A percentile compares a stretch with the other conserved stretches of the same genome.
Conservation (phyloP, 1,284 basidiomycete genomes). For the Phellopilus nigrolimitatus region DNA sequence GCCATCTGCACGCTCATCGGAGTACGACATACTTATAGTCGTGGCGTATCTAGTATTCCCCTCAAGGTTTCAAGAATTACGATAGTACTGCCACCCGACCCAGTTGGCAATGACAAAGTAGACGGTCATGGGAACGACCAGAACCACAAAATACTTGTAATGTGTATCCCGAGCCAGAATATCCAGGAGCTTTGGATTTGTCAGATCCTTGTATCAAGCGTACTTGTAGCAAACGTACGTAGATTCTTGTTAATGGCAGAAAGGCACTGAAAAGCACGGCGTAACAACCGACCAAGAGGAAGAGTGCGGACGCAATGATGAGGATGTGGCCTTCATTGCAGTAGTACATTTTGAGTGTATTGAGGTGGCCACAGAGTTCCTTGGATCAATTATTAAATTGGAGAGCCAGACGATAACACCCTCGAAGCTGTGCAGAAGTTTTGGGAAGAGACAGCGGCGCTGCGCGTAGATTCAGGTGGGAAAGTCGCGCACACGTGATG, state of each 20-base stretch:
- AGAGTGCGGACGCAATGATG: slow-evolving; percentile 41
- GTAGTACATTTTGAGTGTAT: slow-evolving; percentile 22
- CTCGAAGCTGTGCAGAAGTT: too few relatives aligned
- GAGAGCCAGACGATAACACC: too few relatives aligned
- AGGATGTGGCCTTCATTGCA: slow-evolving; percentile 46
- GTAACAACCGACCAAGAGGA: slow-evolving; percentile 58
- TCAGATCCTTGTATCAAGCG: slow-evolving; percentile 10
- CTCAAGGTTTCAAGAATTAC: slow-evolving; percentile 56
- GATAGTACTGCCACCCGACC: slow-evolving; percentile 95
- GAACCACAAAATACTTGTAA: slow-evolving; percentile 82
- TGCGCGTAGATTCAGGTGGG: too few relatives aligned
- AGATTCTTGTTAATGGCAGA: slow-evolving; percentile 45
- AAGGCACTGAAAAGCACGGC: slow-evolving; percentile 63
- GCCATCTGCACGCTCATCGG: too few relatives aligned
- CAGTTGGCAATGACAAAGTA: slow-evolving; percentile 95
- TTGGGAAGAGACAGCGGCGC: too few relatives aligned
- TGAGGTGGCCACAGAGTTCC: too few relatives aligned
- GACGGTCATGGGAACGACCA: slow-evolving; percentile 75
- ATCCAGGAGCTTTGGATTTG: slow-evolving; percentile 49
- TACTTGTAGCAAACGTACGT: slow-evolving; percentile 36
- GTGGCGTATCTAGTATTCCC: too few relatives aligned
- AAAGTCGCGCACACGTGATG: too few relatives aligned
- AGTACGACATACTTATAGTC: background rate
- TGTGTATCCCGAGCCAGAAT: slow-evolving; percentile 65
- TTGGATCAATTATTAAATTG: too few relatives aligned